Evolutionary conservation across 2,329 filamentous ascomycete genomes (phyloP).

Genomic region (Calonectria pseudoturangicola): DNA sequence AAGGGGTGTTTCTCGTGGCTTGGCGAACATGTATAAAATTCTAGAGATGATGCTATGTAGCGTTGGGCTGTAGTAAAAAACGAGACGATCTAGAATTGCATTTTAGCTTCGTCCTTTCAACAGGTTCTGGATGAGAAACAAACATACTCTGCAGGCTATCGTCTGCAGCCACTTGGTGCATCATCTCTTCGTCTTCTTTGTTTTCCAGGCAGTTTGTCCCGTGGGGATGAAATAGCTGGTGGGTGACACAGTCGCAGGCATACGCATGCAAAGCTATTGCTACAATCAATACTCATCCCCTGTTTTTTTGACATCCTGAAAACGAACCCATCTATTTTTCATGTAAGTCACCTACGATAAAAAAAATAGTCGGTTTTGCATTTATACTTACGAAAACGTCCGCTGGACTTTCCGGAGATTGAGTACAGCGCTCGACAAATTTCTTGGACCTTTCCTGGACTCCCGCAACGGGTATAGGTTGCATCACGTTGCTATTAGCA

Average conservation of each 20-base stretch:
- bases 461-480: slow-evolving; percentile 71
- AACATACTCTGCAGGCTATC: slow-evolving; percentile 78
- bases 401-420: slow-evolving; percentile 65
- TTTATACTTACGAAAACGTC: slow-evolving; percentile 75
- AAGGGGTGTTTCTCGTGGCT: slow-evolving; percentile 74
- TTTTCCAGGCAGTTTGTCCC: slow-evolving; percentile 76
- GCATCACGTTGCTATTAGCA: slow-evolving; percentile 80
- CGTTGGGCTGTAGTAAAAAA: slow-evolving; percentile 74
- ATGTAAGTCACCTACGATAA: slow-evolving; percentile 36
- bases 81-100: slow-evolving; percentile 70
- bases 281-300: slow-evolving; percentile 43
- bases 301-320: too few relatives aligned
- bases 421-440: slow-evolving; percentile 73
- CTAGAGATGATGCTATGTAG: slow-evolving; percentile 69
- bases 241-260: slow-evolving; percentile 81
- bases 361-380: too few relatives aligned
- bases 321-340: slow-evolving; percentile 56
- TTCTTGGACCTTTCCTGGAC: slow-evolving; percentile 74
- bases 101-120: slow-evolving; percentile 37
- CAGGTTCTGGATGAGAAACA: slow-evolving; percentile 48
- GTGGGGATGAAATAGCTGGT: slow-evolving; percentile 81
- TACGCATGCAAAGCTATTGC: slow-evolving; percentile 74
- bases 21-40: slow-evolving; percentile 68
- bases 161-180: slow-evolving; percentile 81
- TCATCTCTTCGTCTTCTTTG: slow-evolving; percentile 76